phyloP scores from a whole-genome alignment of 1,284 basidiomycete genomes.

The Ceratobasidium sp. region DNA sequence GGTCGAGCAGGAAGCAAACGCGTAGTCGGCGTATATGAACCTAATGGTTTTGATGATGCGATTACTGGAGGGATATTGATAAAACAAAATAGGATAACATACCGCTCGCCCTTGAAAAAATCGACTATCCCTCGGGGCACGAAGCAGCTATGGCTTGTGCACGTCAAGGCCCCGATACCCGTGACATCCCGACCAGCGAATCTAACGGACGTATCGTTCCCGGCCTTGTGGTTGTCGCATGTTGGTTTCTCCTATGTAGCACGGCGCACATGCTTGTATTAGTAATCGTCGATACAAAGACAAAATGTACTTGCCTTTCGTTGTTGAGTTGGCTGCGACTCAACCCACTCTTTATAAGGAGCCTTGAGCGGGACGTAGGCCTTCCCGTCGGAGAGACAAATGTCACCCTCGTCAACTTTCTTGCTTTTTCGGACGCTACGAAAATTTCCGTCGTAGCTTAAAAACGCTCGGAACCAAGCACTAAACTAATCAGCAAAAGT shows the following conservation, averaged over 20 bases:
- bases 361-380: constrained; percentile 3
- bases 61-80: too few species aligned
- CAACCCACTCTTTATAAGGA: constrained; percentile 1
- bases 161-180: neutral
- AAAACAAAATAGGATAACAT: too few species aligned
- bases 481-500: too few species aligned
- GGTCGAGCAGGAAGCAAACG: neutral
- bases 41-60: neutral
- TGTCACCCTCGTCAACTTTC: neutral
- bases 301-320: neutral
- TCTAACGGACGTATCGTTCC: neutral
- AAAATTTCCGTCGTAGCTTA: constrained; percentile 23
- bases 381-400: constrained; percentile 4
- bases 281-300: too few species aligned
- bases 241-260: neutral
- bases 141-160: constrained; percentile 16
- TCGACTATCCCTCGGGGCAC: neutral
- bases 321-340: neutral
- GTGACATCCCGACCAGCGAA: constrained; percentile 5
- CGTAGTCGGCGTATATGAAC: neutral
- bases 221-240: constrained; percentile 22
- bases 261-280: neutral
- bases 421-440: constrained; percentile 11
- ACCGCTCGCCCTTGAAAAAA: constrained; percentile 23
- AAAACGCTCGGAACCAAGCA: neutral